Base-by-base conservation (phyloP, 805 yeast species). In the Pichia manshurica region DNA sequence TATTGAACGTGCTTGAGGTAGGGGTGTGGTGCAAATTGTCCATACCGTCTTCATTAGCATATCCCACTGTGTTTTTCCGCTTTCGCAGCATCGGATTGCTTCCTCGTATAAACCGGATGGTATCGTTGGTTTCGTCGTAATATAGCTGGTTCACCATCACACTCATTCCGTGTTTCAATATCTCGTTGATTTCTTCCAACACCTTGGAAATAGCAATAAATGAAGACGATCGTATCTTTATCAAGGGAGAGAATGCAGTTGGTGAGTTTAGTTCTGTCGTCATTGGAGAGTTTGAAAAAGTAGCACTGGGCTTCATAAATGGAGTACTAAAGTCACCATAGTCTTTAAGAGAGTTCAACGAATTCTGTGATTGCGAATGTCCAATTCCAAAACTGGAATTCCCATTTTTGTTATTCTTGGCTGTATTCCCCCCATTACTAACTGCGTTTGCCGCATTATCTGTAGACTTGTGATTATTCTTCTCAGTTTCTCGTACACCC, bases 141-240 rank as follows among this genome's bases (percentile, higher is more conserved):
- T 57, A 59, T 35, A 52, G 37, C 38, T 56, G 61, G 15, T 52
- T 57, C 28, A 58, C 47, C 48, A 56, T 50, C 0, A 56, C 49
- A 20, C 53, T 51, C 61, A 80, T 63, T 1, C 81, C 78, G 15
- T 58, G 53, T 38, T 64, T 65, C 19, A 79, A 55, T 31, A 78
- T 65, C 20, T 74, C 78, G 38, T 67, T 63, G 1, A 79, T 56
- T 40, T 77, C 80, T 22, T 66, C 66, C 15, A 72, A 44, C n/a
- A 78, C 55, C 4, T 68, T 65, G 4, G 71, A 64, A 0, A 68
- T 56, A 4, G 68, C 52, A 32, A 5, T 45, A 36, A 21, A 53
- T 15, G 42, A n/a, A 5, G 29, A 32, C 5, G 47, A 28, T 22
- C 44, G 43, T 7, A 52, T 40, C 21, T 45, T 45, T 3, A 47